Evolutionary conservation across 345 rosid species (phyloP).

Genomic region (Eucalyptus albens): DNA sequence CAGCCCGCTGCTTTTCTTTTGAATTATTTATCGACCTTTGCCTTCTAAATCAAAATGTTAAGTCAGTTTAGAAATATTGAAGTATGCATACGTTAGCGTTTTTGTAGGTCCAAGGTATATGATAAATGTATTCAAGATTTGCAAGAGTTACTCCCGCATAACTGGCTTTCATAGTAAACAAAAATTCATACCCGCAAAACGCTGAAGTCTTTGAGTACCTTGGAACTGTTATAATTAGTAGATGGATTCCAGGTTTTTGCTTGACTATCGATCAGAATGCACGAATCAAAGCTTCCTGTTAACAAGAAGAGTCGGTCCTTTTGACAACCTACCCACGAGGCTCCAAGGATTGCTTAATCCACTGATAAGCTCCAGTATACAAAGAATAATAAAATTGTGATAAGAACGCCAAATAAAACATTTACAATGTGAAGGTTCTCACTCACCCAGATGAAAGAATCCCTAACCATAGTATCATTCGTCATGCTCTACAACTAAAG

Average conservation of each 20-base stretch:
- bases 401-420: not conserved
- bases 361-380: not conserved
- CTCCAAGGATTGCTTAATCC: not conserved
- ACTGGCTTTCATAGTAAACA: not conserved
- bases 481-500: not conserved
- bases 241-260: not conserved
- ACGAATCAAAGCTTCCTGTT: not conserved
- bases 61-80: not conserved
- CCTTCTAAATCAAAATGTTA: not conserved
- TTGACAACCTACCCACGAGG: not conserved
- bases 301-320: not conserved
- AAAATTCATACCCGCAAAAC: not conserved
- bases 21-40: not conserved
- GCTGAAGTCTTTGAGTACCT: not conserved
- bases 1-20: not conserved
- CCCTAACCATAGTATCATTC: not conserved
- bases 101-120: not conserved
- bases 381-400: conserved; percentile 6
- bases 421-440: conserved; percentile 9
- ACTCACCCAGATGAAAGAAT: not conserved
- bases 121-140: not conserved
- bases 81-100: not conserved
- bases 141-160: not conserved
- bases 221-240: not conserved
- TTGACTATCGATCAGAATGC: not conserved